A percentile compares a stretch with the other conserved stretches of the same genome.
Evolutionary conservation across 805 yeast genomes (phyloP).

Genomic region (Sugiyamaella marilandica): DNA sequence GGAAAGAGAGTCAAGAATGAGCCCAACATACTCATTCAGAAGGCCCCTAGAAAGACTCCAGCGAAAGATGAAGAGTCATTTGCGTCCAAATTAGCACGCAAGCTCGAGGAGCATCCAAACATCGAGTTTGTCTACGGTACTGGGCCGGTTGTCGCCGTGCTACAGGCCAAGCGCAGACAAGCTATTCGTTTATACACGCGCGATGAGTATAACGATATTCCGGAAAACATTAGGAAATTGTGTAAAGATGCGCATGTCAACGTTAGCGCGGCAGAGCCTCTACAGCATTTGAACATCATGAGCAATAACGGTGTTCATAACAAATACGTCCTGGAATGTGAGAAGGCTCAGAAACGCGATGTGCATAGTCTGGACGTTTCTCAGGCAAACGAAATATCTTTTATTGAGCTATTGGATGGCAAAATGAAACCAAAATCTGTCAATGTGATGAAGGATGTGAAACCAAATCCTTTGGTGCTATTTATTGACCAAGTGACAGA

Average conservation of each 20-base stretch:
- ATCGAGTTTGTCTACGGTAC: constrained; percentile 71
- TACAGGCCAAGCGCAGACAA: constrained; percentile 50
- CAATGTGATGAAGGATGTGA: constrained; percentile 9
- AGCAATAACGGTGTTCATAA: constrained; percentile 73
- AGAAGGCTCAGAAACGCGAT: constrained; percentile 19
- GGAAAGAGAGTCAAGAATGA: constrained; percentile 3
- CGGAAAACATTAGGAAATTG: constrained; percentile 42
- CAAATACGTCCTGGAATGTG: constrained; percentile 68
- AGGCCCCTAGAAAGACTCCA: not conserved
- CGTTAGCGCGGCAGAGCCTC: constrained; percentile 16
- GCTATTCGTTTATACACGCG: constrained; percentile 49
- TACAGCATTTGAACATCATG: constrained; percentile 52
- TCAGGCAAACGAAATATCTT: not conserved
- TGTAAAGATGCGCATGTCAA: constrained; percentile 39
- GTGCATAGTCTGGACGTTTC: not conserved
- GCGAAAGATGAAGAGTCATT: constrained; percentile 36
- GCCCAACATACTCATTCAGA: constrained; percentile 11
- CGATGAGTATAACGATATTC: constrained; percentile 32
- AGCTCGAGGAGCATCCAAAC: constrained; percentile 18
- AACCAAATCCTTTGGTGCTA: constrained; percentile 56
- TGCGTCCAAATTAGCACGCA: constrained; percentile 23
- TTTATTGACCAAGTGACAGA: constrained; percentile 77
- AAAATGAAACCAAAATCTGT: not conserved
- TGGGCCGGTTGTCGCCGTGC: constrained; percentile 67
- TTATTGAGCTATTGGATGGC: not conserved